Conservation (phyloP, 495 filamentous ascomycete genomes). For the Aspergillus haitiensis region DNA sequence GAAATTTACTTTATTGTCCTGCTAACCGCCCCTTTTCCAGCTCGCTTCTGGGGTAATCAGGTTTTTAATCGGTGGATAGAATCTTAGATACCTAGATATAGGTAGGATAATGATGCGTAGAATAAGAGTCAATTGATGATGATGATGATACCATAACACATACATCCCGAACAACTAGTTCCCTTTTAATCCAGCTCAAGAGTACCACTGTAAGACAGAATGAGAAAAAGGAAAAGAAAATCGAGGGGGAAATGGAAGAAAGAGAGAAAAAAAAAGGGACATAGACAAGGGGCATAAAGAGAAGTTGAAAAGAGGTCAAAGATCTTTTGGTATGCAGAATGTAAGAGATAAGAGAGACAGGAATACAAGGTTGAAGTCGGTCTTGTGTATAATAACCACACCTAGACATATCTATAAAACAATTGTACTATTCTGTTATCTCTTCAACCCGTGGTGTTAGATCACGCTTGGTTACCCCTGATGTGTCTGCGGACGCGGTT, state of each 20-base stretch:
- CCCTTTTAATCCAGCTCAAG: constrained; percentile 2
- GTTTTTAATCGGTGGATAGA: too few species aligned
- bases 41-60: too few species aligned
- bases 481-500: constrained; percentile 50
- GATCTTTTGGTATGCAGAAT: constrained; percentile 2
- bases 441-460: constrained; percentile 66
- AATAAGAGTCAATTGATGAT: background rate
- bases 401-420: constrained; percentile 7
- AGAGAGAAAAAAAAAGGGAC: background rate
- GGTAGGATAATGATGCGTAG: background rate
- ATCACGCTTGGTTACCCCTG: constrained; percentile 50
- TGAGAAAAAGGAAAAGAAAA: background rate
- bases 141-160: background rate
- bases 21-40: too few species aligned
- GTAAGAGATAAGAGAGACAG: background rate
- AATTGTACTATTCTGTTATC: constrained; percentile 53
- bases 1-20: too few species aligned
- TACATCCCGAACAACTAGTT: background rate
- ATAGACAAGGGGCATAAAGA: background rate
- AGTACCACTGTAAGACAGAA: background rate
- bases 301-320: background rate
- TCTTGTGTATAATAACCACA: background rate
- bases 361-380: too few species aligned
- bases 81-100: background rate
- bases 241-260: background rate